These are phyloP conservation scores for Ceratobasidium sp. DNA, from an alignment of 1,284 basidiomycete genomes.

Conservation along the genomic window DNA sequence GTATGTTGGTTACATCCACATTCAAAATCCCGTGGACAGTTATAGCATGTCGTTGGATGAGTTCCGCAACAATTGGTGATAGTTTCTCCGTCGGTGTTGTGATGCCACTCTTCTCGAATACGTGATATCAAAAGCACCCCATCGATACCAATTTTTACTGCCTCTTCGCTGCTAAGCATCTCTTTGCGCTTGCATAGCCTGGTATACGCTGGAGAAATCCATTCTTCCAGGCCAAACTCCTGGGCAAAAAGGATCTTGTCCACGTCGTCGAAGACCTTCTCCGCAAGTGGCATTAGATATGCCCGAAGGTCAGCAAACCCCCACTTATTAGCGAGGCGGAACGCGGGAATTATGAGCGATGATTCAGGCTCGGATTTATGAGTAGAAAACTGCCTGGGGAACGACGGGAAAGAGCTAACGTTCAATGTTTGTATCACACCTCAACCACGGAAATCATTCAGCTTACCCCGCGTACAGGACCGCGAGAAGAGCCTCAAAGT, in stretches of 20 bases:
- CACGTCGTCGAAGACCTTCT: slow-evolving; percentile 46
- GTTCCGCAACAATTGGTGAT: too few species aligned
- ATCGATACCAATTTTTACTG: slow-evolving; percentile 49
- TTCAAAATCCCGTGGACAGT: too few species aligned
- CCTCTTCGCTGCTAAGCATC: slow-evolving; percentile 51
- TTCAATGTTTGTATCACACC: neutral
- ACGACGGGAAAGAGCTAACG: neutral
- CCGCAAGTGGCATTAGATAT: neutral
- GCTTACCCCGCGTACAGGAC: slow-evolving; percentile 8
- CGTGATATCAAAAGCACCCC: neutral
- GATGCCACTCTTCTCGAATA: neutral
- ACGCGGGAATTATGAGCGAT: slow-evolving; percentile 15
- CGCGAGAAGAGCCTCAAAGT: slow-evolving; percentile 6
- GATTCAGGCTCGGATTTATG: neutral
- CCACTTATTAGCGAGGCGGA: slow-evolving; percentile 8
- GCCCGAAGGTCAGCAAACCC: slow-evolving; percentile 6
- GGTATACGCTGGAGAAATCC: slow-evolving; percentile 53
- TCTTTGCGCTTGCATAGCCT: slow-evolving; percentile 50
- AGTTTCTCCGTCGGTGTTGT: too few species aligned
- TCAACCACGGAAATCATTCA: too few species aligned
- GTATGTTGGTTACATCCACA: too few species aligned
- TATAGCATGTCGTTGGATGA: too few species aligned
- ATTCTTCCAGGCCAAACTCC: slow-evolving; percentile 50
- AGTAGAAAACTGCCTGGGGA: slow-evolving; percentile 18
- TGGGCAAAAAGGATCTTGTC: slow-evolving; percentile 52